A percentile compares a stretch with the other conserved stretches of the same genome.
These are phyloP conservation scores for Hyaloscypha hepaticicola DNA, from an alignment of 495 filamentous ascomycete species.

Conservation along the genomic window DNA sequence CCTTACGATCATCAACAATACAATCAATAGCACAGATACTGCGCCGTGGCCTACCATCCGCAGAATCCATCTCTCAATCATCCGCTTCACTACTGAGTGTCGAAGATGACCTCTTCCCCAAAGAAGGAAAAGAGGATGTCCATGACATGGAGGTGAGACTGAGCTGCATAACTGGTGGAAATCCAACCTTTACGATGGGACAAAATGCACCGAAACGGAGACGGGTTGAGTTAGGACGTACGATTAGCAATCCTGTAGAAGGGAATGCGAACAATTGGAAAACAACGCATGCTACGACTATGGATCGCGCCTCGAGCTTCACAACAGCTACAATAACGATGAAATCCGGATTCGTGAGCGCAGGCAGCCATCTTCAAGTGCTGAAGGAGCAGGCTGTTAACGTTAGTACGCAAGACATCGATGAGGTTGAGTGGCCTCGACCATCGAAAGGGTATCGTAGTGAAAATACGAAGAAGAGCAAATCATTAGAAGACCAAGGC, in stretches of 20 bases:
- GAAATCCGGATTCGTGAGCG: slow-evolving; percentile 31
- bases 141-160: slow-evolving; percentile 36
- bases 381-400: slow-evolving; percentile 28
- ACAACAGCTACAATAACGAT: slow-evolving; percentile 20
- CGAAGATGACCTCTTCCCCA: slow-evolving; percentile 64
- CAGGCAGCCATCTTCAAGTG: slow-evolving; percentile 30
- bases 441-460: slow-evolving; percentile 21
- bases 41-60: slow-evolving; percentile 51
- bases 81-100: slow-evolving; percentile 42
- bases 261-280: slow-evolving; percentile 22
- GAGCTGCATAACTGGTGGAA: slow-evolving; percentile 17
- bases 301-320: slow-evolving; percentile 27
- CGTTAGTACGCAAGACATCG: slow-evolving; percentile 1
- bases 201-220: slow-evolving; percentile 35
- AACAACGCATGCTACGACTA: slow-evolving; percentile 31
- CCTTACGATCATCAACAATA: slow-evolving; percentile 51
- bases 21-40: slow-evolving; percentile 64
- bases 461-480: slow-evolving; percentile 34
- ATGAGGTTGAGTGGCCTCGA: not conserved
- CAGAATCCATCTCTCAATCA: slow-evolving; percentile 47
- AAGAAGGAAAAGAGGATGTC: slow-evolving; percentile 47
- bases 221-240: slow-evolving; percentile 33
- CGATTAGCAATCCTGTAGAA: slow-evolving; percentile 32
- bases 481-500: slow-evolving; percentile 44
- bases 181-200: slow-evolving; percentile 38